Base-by-base conservation (phyloP, 2,329 filamentous ascomycete genomes). In the Neodidymelliopsis sp. region DNA sequence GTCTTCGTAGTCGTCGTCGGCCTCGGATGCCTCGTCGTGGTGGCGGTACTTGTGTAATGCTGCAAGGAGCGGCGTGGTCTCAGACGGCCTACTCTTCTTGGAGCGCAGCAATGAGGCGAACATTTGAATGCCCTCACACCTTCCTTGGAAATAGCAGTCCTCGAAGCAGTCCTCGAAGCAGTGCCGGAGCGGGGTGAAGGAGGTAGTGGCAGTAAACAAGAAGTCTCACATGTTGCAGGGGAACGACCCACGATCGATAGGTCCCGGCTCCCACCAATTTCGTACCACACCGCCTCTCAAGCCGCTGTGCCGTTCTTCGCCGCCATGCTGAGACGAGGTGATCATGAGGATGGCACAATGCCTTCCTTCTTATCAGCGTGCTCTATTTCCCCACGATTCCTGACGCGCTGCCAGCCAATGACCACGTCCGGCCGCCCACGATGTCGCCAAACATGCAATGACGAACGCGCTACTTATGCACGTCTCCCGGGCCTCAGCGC, bases 21-120 rank as follows among this genome's bases (percentile, higher is more conserved):
- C 56, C 25, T 57, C 58, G 18, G 55, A 57, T 5, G 59, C 43
- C 15, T 63, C 53, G 42, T 60, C 60, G 53, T 61, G 49, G 18
- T 60, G 57, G 53, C 60, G 71, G 53, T 66, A 67, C 37, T 56
- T 54, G 42, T 55, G 56, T 36, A 70, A 55, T 23, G 68, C 66
- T 19, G 68, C 59, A 33, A 72, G 64, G 19, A 72, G 65, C 43
- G 71, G 71, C 44, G 71, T 71, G 22, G 63, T 63, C 59, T 74
- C 71, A 34, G 49, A 52, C 37, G 42, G 56, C 38, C 57, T 59
- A 56, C 59, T 58, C 56, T 65, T 65, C 35, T 60, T 66, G 27
- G 63, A 59, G 48, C 62, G 57, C 60, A 73, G 54, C 29, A 73
- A 59, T 62, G 71, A 73, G 50, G 66, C 62, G 58, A 74, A 73